These are phyloP conservation scores for Wickerhamomyces ciferrii DNA, from an alignment of 805 yeast genomes.

Conservation along the genomic window DNA sequence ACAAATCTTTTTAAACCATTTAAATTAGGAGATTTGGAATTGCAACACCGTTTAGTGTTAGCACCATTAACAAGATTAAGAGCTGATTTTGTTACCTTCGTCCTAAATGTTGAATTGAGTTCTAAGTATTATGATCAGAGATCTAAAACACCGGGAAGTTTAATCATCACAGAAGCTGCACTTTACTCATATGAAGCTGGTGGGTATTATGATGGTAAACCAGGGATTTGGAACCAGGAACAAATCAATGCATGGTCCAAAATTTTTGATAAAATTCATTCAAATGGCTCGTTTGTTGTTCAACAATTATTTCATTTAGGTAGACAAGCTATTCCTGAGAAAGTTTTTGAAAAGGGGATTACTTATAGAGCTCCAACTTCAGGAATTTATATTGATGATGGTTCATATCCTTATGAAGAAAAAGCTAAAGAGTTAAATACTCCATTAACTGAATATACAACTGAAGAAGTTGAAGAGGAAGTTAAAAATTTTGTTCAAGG, in stretches of 20 bases:
- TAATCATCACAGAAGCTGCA: too few species aligned
- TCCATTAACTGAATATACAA: constrained; percentile 14
- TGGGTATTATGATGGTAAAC: too few species aligned
- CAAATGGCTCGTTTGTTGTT: constrained; percentile 35
- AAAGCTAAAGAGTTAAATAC: constrained; percentile 26
- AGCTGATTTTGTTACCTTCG: too few species aligned
- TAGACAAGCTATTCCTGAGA: constrained; percentile 26
- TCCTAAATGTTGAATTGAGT: too few species aligned
- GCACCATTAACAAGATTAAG: too few species aligned
- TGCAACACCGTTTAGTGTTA: too few species aligned
- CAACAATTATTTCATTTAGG: constrained; percentile 46
- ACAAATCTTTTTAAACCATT: too few species aligned
- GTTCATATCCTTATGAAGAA: constrained; percentile 12
- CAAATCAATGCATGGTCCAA: constrained; percentile 48
- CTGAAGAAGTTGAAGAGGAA: constrained; percentile 29
- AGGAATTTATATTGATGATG: constrained; percentile 15
- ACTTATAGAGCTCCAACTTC: constrained; percentile 32
- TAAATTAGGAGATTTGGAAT: too few species aligned
- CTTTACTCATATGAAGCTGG: too few species aligned
- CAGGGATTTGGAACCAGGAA: too few species aligned
- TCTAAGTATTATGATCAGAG: too few species aligned
- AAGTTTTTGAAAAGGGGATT: constrained; percentile 27
- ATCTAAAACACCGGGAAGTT: too few species aligned
- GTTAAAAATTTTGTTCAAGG: constrained; percentile 35
- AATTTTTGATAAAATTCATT: constrained; percentile 42